These are phyloP conservation scores for Dunaliella sp. DNA, from an alignment of 139 green algal genomes.

Conservation along the genomic window DNA sequence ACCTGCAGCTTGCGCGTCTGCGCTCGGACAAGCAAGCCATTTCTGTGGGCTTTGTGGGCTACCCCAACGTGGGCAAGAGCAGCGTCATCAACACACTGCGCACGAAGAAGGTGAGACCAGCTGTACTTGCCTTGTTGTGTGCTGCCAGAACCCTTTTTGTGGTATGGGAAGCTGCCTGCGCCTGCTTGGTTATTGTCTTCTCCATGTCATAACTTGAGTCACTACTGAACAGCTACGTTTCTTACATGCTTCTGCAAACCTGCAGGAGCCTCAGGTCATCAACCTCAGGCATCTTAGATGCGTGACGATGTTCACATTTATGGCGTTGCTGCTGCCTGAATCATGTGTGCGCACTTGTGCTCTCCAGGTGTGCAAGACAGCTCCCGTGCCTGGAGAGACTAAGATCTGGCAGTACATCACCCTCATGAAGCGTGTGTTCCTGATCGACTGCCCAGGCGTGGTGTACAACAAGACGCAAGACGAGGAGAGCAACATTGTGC, in stretches of 20 bases:
- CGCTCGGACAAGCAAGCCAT: constrained; percentile 95
- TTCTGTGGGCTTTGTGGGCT: constrained; percentile 96
- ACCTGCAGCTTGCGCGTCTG: constrained; percentile 79
- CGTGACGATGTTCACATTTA: no score
- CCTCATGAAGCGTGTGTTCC: constrained; percentile 98
- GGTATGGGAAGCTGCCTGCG: no score
- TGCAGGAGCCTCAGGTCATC: no score
- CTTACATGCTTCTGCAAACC: no score
- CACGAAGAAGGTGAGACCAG: constrained; percentile 78
- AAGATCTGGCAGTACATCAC: constrained; percentile 99
- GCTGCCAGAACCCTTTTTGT: no score
- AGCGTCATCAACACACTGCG: constrained; percentile 98
- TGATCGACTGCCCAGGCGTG: constrained; percentile 98
- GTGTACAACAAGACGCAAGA: constrained; percentile 90
- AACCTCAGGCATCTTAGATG: no score
- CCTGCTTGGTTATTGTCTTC: no score
- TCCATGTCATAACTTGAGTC: no score
- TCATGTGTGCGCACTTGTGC: no score
- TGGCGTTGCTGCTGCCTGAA: no score
- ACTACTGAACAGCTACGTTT: no score
- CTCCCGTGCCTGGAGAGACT: constrained; percentile 95
- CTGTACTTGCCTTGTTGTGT: no score
- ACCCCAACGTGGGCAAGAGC: constrained; percentile 99
- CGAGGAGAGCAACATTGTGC: constrained; percentile 83
- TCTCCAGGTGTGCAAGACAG: constrained; percentile 94